These are phyloP conservation scores for Turnera subulata DNA, from an alignment of 345 rosid genomes.

Conservation along the genomic window DNA sequence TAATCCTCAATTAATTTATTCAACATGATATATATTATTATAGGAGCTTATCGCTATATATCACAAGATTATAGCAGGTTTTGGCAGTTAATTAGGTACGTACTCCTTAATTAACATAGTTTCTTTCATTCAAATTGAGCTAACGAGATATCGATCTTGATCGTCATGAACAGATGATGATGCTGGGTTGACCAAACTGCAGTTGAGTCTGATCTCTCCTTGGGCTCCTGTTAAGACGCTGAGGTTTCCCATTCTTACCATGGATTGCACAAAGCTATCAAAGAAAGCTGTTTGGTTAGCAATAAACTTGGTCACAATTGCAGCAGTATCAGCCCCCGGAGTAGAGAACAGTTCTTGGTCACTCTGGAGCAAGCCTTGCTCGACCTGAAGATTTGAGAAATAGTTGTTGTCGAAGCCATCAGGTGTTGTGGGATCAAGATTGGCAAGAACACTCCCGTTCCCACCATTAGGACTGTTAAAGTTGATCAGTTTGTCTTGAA, in stretches of 20 bases:
- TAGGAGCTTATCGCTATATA: too few species aligned
- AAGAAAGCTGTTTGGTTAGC: constrained; percentile 49
- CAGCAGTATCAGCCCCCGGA: constrained; percentile 34
- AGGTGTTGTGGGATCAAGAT: constrained; percentile 53
- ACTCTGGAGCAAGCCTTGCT: constrained; percentile 49
- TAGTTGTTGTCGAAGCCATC: constrained; percentile 46
- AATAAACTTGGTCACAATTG: constrained; percentile 36
- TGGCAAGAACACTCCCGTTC: constrained; percentile 17
- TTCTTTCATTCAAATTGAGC: constrained; percentile 19
- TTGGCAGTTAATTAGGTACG: too few species aligned
- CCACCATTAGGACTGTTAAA: constrained; percentile 61
- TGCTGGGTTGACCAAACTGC: constrained; percentile 37
- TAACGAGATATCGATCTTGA: not conserved
- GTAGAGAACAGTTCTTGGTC: constrained; percentile 60
- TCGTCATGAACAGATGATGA: not conserved
- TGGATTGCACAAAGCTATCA: constrained; percentile 44
- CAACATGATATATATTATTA: too few species aligned
- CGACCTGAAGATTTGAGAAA: constrained; percentile 40
- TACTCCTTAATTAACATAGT: too few species aligned
- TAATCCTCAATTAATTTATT: too few species aligned
- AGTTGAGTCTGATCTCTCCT: constrained; percentile 57
- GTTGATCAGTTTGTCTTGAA: too few species aligned
- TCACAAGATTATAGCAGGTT: too few species aligned
- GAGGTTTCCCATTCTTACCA: constrained; percentile 65
- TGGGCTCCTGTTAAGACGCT: constrained; percentile 38